Evolutionary conservation across 1,284 basidiomycete genomes (phyloP), one percentile per base, ranked within the genome.

Genomic region (Tranzscheliella williamsii): DNA sequence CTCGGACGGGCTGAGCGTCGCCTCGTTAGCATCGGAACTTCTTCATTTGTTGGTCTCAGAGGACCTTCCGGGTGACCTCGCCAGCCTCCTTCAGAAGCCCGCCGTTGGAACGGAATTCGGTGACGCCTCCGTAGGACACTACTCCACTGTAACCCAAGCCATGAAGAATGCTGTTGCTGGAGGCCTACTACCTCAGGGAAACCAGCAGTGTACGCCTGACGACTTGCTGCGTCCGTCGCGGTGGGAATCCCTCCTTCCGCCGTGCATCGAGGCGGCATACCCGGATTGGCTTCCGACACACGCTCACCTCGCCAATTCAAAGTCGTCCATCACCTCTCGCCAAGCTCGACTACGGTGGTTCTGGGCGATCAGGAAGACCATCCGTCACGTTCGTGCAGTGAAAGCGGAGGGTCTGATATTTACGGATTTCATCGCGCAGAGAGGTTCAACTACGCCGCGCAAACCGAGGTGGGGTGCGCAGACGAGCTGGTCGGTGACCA

Each of bases 401-500:
- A 38, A 49, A 6, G 48, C 48, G 8, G 48, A 52, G 26, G 42
- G 35, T 11, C 36, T 33, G 13, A 32, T 62, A 3, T 38, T 62
- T 16, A 51, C 58, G 17, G 48, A 62, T 24, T 62, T 62, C 44
- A 62, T 44, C 24, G 58, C 58, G 13, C 34, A 42, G 13, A 39
- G 48, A 9, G 8, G 32, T 0, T 31, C 35, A 18, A 40, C 40
- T 6, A 23, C 36, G 13, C 41, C 52, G 29, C 16, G 49, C 15
- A 46, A 51, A 43, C 60, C 49, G 12, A 53, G 54, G 50, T 63
- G 60, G 60, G 60, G 60, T 11, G 53, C 60, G 9, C 50, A 53
- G 24, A 63, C 60, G 2, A 50, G 32, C 12, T 63, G 60, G 60
- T 63, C 60, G 2, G 41, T 42, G 1, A 46, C 54, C 3, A 45